Base-by-base conservation (phyloP, 1,284 basidiomycete genomes). In the Marasmius sp. region DNA sequence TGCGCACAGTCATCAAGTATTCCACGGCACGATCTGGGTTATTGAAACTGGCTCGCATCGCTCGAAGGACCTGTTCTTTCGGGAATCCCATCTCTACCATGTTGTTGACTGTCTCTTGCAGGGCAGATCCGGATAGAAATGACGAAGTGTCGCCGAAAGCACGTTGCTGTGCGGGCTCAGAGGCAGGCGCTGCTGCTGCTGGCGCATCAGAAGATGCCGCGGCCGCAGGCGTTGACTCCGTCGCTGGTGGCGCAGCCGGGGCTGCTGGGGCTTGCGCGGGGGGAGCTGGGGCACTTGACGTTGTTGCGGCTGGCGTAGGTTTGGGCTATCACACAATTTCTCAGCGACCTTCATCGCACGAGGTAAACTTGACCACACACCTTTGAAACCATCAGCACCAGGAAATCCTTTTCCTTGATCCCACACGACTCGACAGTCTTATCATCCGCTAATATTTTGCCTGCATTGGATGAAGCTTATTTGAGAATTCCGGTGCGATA, bases 331-430 rank as follows among this genome's bases (percentile, higher is more conserved):
- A 59, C 34, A 54, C 43, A 33, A 50, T 41, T 53, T 41, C 38
- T 45, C 37, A 61, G 47, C 37, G 58, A 59, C 41, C 52, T 41
- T 60, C 48, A 33, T 16, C 34, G 37, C 50, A 57, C 58, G 53
- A 47, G 27, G 36, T 58, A 18, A n/a, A 33, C 48, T 41, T 36
- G 58, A 51, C 47, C 45, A 72, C 79, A 64, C 66, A 95, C 95
- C 87, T 98, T 99, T 59, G 94, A 89, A 51, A 98, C 93, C 97
- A 99, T 99, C 53, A 99, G 86, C 18, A 99, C 97, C 63, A 99
- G 81, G 80, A 99, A 99, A 75, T 98, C 97, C 81, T 98, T 99
- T 79, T 99, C 97, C 79, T 98, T 97, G 81, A 99, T 93, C 64
- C 92, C 89, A 72, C 92, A 93, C 61, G 91, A 91, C 67, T 87